Conservation (phyloP, 2,329 filamentous ascomycete species). For the Venturia pyrina region DNA sequence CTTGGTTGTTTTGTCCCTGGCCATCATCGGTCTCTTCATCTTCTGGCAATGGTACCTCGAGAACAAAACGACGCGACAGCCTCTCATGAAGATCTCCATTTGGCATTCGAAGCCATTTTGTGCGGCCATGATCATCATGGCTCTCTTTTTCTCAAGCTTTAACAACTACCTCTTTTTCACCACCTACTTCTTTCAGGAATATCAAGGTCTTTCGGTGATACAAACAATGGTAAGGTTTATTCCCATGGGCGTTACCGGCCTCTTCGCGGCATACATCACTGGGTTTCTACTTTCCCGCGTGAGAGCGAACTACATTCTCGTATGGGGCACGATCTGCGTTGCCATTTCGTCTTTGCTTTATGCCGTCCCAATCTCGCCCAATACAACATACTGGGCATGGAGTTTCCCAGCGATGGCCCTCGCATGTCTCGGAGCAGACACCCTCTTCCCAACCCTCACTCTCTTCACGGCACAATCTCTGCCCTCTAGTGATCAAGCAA, state of each 20-base stretch:
- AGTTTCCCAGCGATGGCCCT: slow-evolving; percentile 57
- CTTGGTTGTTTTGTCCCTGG: slow-evolving; percentile 47
- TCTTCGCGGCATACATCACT: slow-evolving; percentile 46
- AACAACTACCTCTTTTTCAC: slow-evolving; percentile 59
- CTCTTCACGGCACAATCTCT: slow-evolving; percentile 56
- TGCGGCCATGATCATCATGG: slow-evolving; percentile 55
- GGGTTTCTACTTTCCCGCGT: slow-evolving; percentile 10
- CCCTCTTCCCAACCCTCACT: slow-evolving; percentile 54
- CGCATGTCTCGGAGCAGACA: slow-evolving; percentile 56
- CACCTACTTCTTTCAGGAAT: slow-evolving; percentile 63
- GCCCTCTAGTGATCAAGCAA: slow-evolving; percentile 52
- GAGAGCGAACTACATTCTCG: slow-evolving; percentile 5
- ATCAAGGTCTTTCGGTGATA: slow-evolving; percentile 50
- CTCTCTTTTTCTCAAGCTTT: slow-evolving; percentile 56
- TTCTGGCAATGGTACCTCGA: slow-evolving; percentile 54
- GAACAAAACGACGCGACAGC: slow-evolving; percentile 37
- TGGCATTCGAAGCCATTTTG: slow-evolving; percentile 52
- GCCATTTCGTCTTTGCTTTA: slow-evolving; percentile 36
- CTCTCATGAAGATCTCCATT: slow-evolving; percentile 57
- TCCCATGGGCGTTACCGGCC: slow-evolving; percentile 52
- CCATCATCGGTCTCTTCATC: slow-evolving; percentile 47
- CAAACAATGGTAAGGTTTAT: slow-evolving; percentile 61
- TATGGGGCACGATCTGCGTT: slow-evolving; percentile 1
- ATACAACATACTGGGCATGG: slow-evolving; percentile 57
- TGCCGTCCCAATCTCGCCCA: slow-evolving; percentile 50